Evolutionary conservation across 768 basidiomycete species (phyloP).

Genomic region (Lentinula lateritia): DNA sequence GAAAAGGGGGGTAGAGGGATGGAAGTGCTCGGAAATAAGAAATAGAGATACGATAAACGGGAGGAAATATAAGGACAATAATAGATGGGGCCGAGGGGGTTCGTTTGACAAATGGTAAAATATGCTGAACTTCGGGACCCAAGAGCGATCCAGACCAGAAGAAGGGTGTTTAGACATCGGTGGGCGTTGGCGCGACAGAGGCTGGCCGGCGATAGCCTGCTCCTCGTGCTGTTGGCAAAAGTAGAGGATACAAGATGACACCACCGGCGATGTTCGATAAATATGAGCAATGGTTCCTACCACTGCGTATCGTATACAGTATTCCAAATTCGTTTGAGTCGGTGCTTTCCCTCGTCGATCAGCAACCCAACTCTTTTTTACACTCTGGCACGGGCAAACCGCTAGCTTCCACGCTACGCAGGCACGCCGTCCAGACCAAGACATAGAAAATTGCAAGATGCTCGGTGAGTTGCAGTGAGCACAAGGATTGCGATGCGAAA

Average conservation of each 20-base stretch:
- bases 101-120: slow-evolving; percentile 1
- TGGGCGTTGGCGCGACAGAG: neutral
- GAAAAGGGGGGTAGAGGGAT: slow-evolving; percentile 7
- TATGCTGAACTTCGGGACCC: slow-evolving; percentile 3
- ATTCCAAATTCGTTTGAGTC: slow-evolving; percentile 2
- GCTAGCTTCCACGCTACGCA: slow-evolving; percentile 1
- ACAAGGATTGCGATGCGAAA: slow-evolving; percentile 2
- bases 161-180: neutral
- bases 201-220: neutral
- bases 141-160: neutral
- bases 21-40: neutral
- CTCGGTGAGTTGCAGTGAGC: neutral
- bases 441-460: slow-evolving; percentile 6
- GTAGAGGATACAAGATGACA: neutral
- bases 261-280: neutral
- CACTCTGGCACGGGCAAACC: neutral
- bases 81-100: neutral
- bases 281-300: slow-evolving; percentile 5
- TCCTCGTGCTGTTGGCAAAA: neutral
- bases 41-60: slow-evolving; percentile 10
- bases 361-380: slow-evolving; percentile 3
- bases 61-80: neutral
- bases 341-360: neutral
- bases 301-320: slow-evolving; percentile 6
- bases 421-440: slow-evolving; percentile 1